Percentiles rank a stretch among this genome's conserved stretches.
Conservation (phyloP, 1,284 basidiomycete species). For the Pseudozyma tsukubaensis region DNA sequence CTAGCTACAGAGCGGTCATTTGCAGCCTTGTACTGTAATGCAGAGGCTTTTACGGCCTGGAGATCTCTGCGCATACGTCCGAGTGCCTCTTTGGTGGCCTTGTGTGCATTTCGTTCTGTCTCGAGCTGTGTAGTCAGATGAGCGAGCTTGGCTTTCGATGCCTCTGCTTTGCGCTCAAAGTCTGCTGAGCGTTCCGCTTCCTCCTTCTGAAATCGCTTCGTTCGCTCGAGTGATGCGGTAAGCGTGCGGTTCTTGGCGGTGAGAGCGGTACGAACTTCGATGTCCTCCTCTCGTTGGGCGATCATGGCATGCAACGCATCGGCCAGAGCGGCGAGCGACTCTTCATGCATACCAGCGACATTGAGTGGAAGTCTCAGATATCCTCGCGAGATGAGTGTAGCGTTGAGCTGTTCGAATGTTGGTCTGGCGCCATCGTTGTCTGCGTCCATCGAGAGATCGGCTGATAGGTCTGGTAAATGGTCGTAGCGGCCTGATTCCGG, state of each 20-base stretch:
- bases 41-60: conserved; percentile 45
- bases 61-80: conserved; percentile 42
- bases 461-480: conserved; percentile 40
- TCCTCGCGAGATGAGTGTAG: conserved; percentile 50
- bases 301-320: conserved; percentile 56
- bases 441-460: conserved; percentile 28
- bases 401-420: conserved; percentile 56
- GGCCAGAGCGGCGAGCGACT: conserved; percentile 29
- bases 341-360: conserved; percentile 28
- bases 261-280: conserved; percentile 54
- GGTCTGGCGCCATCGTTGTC: conserved; percentile 19
- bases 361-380: conserved; percentile 43
- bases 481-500: conserved; percentile 25
- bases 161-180: conserved; percentile 48
- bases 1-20: conserved; percentile 48
- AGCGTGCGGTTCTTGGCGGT: conserved; percentile 48
- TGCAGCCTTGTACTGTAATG: conserved; percentile 46
- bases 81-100: conserved; percentile 50
- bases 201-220: conserved; percentile 44
- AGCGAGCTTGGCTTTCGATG: conserved; percentile 36
- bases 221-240: conserved; percentile 41
- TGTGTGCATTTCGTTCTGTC: conserved; percentile 42
- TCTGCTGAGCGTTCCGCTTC: conserved; percentile 41
- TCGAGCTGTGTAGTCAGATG: conserved; percentile 33
- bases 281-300: conserved; percentile 54